phyloP scores from a whole-genome alignment of 768 basidiomycete genomes.

The Panus rudis region DNA sequence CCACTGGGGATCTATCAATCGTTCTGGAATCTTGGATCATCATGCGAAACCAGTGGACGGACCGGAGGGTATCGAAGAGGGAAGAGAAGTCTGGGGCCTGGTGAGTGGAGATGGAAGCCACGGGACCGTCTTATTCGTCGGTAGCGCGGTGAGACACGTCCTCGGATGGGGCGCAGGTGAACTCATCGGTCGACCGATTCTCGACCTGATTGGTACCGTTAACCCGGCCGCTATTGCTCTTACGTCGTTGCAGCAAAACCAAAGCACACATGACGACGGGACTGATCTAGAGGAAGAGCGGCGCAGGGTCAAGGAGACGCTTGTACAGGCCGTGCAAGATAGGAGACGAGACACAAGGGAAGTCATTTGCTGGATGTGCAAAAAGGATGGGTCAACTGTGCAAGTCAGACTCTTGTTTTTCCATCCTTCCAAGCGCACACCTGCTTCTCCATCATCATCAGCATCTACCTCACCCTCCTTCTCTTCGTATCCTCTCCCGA shows the following conservation, averaged over 20 bases:
- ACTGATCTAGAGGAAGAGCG: conserved; percentile 11
- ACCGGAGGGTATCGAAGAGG: conserved; percentile 21
- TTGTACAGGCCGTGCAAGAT: conserved; percentile 9
- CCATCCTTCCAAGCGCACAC: conserved; percentile 21
- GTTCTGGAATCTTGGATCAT: conserved; percentile 47
- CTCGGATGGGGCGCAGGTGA: conserved; percentile 57
- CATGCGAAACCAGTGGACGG: conserved; percentile 5
- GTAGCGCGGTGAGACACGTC: conserved; percentile 48
- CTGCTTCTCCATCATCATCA: neutral
- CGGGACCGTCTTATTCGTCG: conserved; percentile 45
- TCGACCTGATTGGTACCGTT: conserved; percentile 29
- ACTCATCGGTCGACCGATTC: conserved; percentile 41
- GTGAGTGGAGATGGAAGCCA: conserved; percentile 33
- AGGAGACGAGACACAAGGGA: conserved; percentile 18
- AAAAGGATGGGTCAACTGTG: conserved; percentile 29
- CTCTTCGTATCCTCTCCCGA: too few relatives aligned
- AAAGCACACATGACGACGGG: conserved; percentile 14
- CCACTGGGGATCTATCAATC: conserved; percentile 50
- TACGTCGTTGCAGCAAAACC: neutral
- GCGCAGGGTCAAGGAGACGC: conserved; percentile 18
- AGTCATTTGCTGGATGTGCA: conserved; percentile 31
- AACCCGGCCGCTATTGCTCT: conserved; percentile 15
- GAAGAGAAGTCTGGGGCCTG: conserved; percentile 50
- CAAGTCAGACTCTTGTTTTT: conserved; percentile 32
- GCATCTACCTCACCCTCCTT: too few relatives aligned